Evolutionary conservation across 2,329 filamentous ascomycete species (phyloP), one percentile per base, ranked within the genome.

Genomic region (Aspergillus sp.): DNA sequence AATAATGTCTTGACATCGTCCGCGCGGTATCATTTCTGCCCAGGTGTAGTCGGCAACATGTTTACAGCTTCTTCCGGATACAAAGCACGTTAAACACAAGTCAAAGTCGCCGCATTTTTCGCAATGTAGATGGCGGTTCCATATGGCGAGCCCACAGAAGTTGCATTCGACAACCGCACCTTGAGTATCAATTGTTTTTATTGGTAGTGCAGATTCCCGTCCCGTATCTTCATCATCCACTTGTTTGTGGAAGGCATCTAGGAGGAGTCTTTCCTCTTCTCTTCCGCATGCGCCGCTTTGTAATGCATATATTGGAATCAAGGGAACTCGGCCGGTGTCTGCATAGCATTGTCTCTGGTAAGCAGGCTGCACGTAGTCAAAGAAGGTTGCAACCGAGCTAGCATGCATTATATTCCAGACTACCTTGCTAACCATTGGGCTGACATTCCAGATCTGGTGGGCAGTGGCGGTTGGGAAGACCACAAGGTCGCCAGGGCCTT

Each of bases 401-500:
- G 68, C 61, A 62, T 73, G 72, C 48, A 74, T 65, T 20, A 73
- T 71, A 52, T 74, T 74, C 72, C 72, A 74, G 30, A 73, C 72
- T 15, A 73, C 61, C 53, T 73, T 73, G 15, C 71, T 72, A 12
- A 71, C 71, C 52, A 73, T 60, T 2, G 65, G 60, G 34, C 67
- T 68, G 17, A 71, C 64, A 56, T 74, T 74, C 71, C 71, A 74
- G 41, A 74, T 65, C 53, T 74, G 72, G 56, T 74, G 71, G 11
- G 71, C 68, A 45, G 72, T 73, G 18, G 69, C 67, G n/a, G 71
- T 67, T 42, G 71, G 72, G 50, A 74, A 72, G 11, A 74, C 65
- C 5, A 74, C 69, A 18, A 74, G 60, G 53, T 74, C 72, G 9
- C 71, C 71, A 8, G 68, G 66, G 44, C 64, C 59, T 51, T 73